These are phyloP conservation scores for Macaranga tanarius DNA, from an alignment of 441 rosid genomes.

Conservation along the genomic window DNA sequence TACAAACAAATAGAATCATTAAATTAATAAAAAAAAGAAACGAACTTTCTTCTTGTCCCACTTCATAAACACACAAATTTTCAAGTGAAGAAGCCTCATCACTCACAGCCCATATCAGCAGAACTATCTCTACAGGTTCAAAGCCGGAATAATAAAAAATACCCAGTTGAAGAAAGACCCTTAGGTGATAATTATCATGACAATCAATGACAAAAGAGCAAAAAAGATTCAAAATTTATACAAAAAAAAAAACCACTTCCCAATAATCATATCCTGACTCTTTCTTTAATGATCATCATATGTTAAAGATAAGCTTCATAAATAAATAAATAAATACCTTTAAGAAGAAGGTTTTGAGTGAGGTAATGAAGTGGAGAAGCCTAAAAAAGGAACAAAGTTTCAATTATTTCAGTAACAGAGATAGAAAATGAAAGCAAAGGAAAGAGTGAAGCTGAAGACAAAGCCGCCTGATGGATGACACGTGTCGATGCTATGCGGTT, in stretches of 20 bases:
- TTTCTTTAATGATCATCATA: no score
- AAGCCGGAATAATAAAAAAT: neutral
- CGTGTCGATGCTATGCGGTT: neutral
- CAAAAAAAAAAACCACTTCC: no score
- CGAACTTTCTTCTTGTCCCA: neutral
- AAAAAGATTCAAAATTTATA: neutral
- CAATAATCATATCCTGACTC: no score
- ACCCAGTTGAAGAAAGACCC: neutral
- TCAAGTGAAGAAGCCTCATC: neutral
- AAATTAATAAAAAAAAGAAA: neutral
- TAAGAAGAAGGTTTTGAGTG: neutral
- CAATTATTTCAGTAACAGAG: neutral
- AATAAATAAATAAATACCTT: no score
- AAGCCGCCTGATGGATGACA: conserved; percentile 13
- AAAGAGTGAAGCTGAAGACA: neutral
- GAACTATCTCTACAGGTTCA: neutral
- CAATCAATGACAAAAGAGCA: no score
- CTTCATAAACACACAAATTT: neutral
- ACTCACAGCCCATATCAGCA: neutral
- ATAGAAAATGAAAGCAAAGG: neutral
- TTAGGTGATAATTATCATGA: neutral
- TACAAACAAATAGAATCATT: neutral
- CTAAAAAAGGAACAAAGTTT: neutral
- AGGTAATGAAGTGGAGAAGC: neutral
- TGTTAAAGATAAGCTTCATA: no score